phyloP scores from a whole-genome alignment of 177 flowering plant genomes.

The Telopea speciosissima region DNA sequence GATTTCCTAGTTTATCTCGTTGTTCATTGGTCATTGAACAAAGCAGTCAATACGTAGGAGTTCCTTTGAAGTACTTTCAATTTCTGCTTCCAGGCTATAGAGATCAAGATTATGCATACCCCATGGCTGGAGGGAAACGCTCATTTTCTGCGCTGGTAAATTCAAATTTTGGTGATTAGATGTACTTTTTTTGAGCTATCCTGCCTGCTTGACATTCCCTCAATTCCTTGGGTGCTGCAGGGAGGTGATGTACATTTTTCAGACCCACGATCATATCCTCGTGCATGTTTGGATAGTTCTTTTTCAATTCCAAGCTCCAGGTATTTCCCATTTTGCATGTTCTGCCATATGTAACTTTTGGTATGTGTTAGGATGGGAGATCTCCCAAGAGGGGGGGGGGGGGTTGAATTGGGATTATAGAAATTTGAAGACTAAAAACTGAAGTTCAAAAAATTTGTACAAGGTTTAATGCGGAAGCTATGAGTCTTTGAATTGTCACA shows the following conservation, averaged over 20 bases:
- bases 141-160: constrained; percentile 26
- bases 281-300: constrained; percentile 21
- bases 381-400: no score
- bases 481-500: no score
- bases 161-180: background rate
- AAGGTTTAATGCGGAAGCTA: no score
- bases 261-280: constrained; percentile 25
- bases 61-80: background rate
- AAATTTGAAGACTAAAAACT: no score
- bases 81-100: constrained; percentile 15
- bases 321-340: constrained; percentile 10
- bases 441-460: no score
- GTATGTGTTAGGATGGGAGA: no score
- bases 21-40: no score
- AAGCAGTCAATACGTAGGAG: no score
- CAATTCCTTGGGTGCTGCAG: constrained; percentile 15
- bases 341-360: background rate
- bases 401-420: no score
- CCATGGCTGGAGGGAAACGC: constrained; percentile 28
- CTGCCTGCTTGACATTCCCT: background rate
- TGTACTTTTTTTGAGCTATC: background rate
- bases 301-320: constrained; percentile 24
- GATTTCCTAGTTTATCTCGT: no score
- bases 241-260: constrained; percentile 19
- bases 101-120: constrained; percentile 5